phyloP scores from a whole-genome alignment of 2,329 filamentous ascomycete species.

The Pezicula rhizophila region DNA sequence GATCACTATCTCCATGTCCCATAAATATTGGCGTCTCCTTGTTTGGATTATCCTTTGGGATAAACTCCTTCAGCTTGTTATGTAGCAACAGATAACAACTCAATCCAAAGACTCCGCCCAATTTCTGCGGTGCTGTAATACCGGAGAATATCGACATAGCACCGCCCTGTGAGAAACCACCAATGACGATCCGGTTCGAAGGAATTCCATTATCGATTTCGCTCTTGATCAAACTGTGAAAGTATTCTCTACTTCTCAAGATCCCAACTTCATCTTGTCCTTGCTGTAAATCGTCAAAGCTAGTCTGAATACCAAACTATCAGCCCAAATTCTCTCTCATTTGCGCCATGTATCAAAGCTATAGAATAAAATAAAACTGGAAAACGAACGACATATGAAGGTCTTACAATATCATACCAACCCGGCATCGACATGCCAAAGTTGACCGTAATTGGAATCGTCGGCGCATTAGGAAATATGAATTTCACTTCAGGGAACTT shows the following conservation, averaged over 20 bases:
- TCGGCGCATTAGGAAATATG: conserved; percentile 85
- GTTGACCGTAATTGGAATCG: conserved; percentile 80
- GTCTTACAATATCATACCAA: conserved; percentile 74
- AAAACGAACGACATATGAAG: conserved; percentile 19
- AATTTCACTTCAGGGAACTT: conserved; percentile 89
- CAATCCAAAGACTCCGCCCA: conserved; percentile 83
- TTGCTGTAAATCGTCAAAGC: conserved; percentile 37
- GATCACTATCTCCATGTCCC: conserved; percentile 78
- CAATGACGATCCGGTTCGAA: conserved; percentile 76
- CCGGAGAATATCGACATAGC: conserved; percentile 80
- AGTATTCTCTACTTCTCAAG: conserved; percentile 63
- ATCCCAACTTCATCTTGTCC: conserved; percentile 70
- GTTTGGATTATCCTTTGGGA: conserved; percentile 53
- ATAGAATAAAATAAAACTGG: background rate
- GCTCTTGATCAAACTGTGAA: conserved; percentile 71
- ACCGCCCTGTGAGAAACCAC: conserved; percentile 81
- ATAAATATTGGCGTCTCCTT: conserved; percentile 79
- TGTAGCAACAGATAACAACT: conserved; percentile 75
- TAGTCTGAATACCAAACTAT: conserved; percentile 26
- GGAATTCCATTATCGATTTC: conserved; percentile 80
- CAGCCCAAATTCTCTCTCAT: background rate
- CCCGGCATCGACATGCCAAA: conserved; percentile 75
- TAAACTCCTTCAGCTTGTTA: conserved; percentile 53
- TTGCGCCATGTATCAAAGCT: no score
- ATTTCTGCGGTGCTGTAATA: conserved; percentile 62